Evolutionary conservation across 1,139 yeast genomes (phyloP), one percentile per base, ranked within the genome.

Genomic region (Scheffersomyces titani): DNA sequence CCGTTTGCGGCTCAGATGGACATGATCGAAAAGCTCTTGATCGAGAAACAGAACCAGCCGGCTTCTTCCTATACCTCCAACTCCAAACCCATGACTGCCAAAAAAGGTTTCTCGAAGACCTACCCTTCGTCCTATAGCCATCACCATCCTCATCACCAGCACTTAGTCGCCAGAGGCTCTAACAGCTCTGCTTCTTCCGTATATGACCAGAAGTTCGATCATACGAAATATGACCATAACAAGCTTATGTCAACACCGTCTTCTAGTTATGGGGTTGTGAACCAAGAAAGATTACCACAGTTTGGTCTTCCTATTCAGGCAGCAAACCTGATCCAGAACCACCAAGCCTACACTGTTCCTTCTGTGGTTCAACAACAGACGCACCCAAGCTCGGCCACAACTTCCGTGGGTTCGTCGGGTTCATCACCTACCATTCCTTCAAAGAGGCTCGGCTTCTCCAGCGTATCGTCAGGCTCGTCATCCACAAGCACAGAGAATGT

Each of bases 1-100:
- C 70, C 79, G 52, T 77, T 77, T 64, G 70, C 66, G 24, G 63
- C 65, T 57, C 81, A 77, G 61, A 55, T 70, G 54, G 80, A 75
- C 47, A 51, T 65, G 49, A 71, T 77, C 52, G 76, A 73, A 51
- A 72, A 68, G 58, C 65, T 70, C 22, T 62, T 69, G 57, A 65
- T 73, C 52, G 80, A 76, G 56, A 64, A 65, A 21, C 74, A 71
- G 58, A 66, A 70, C 60, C 78, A 73, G 59, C 78, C 79, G 58
- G 36, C 49, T 5, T 7, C 49, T n/a, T 19, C 20, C 22, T 46
- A 46, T 11, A 46, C 22, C 13, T 46, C 49, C n/a, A 46, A 46
- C 49, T 19, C 20, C 24, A 46, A 19, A 22, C 9, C 49, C 24
- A 6, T 19, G 20, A 18, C 22, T 20, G 22, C 24, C 6, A 22